These are phyloP conservation scores for Microbotryum lychnidis-dioicae DNA, from an alignment of 1,284 basidiomycete genomes.

Conservation along the genomic window DNA sequence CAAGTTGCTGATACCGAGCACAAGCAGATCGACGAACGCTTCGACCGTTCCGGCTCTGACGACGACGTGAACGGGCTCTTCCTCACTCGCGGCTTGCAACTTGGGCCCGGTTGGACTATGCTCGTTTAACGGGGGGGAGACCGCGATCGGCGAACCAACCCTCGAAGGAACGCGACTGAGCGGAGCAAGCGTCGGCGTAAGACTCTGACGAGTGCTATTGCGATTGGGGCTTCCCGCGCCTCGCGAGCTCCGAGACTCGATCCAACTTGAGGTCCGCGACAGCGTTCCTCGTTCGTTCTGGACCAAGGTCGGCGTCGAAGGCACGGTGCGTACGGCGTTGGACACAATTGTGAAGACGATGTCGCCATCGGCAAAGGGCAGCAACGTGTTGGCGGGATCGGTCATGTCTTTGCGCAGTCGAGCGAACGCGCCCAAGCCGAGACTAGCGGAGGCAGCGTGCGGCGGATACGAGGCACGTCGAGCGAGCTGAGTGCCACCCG, in stretches of 20 bases:
- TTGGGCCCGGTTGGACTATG: background rate
- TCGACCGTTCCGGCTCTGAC: conserved; percentile 8
- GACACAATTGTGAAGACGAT: conserved; percentile 7
- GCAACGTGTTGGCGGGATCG: conserved; percentile 1
- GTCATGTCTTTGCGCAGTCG: conserved; percentile 1
- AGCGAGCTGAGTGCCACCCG: background rate
- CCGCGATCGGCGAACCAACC: background rate
- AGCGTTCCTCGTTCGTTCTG: background rate
- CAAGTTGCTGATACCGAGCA: conserved; percentile 7
- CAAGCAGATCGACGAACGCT: conserved; percentile 4
- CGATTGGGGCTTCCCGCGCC: background rate
- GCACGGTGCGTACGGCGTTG: background rate
- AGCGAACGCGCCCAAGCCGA: conserved; percentile 1
- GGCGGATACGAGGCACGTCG: conserved; percentile 10
- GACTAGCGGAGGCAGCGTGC: background rate
- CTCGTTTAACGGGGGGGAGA: background rate
- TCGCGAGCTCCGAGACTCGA: conserved; percentile 1
- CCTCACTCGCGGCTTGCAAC: conserved; percentile 1
- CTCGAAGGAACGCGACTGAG: conserved; percentile 3
- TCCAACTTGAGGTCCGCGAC: conserved; percentile 9
- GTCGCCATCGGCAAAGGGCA: conserved; percentile 8
- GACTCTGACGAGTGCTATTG: background rate
- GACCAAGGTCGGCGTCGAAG: background rate
- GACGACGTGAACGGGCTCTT: conserved; percentile 11
- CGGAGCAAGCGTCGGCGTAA: background rate